Evolutionary conservation across 164 flowering plant genomes (phyloP).

Genomic region (Kalanchoe fedtschenkoi): DNA sequence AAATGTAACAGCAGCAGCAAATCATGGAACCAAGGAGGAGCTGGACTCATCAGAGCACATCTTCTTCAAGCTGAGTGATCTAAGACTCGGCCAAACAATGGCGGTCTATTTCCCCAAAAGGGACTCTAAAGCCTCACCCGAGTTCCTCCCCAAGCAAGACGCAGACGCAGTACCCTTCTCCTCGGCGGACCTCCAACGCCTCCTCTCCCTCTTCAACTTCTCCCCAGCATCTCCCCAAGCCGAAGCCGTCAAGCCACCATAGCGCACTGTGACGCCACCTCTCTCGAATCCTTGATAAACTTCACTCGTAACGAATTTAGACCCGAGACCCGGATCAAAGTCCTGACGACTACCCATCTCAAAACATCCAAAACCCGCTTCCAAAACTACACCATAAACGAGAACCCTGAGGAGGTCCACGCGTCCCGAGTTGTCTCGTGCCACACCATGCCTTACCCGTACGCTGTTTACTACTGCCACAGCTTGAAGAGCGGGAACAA

Average conservation of each 20-base stretch:
- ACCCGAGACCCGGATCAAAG: constrained; percentile 5
- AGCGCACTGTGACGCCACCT: constrained; percentile 29
- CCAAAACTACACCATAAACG: constrained; percentile 31
- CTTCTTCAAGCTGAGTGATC: constrained; percentile 19
- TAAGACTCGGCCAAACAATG: constrained; percentile 15
- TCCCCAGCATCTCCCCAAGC: constrained; percentile 29
- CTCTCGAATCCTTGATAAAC: constrained; percentile 41
- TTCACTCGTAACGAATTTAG: constrained; percentile 17
- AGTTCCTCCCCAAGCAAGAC: constrained; percentile 14
- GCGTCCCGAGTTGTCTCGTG: constrained; percentile 31
- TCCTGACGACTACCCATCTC: constrained; percentile 22
- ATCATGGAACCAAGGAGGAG: too few relatives aligned
- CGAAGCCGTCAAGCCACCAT: constrained; percentile 30
- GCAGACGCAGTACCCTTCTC: constrained; percentile 38
- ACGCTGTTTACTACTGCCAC: constrained; percentile 43
- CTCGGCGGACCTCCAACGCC: constrained; percentile 13
- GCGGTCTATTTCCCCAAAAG: constrained; percentile 20
- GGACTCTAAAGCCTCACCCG: constrained; percentile 18
- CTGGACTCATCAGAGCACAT: constrained; percentile 16
- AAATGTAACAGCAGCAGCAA: too few relatives aligned
- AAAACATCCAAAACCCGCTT: constrained; percentile 9
- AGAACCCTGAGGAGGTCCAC: constrained; percentile 10
- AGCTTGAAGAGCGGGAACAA: constrained; percentile 17
- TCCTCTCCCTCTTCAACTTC: constrained; percentile 30
- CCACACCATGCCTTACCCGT: constrained; percentile 53